These are phyloP conservation scores for Bolboschoenoplectus hybrid DNA, from an alignment of 202 grass and related monocot genomes.

Conservation along the genomic window DNA sequence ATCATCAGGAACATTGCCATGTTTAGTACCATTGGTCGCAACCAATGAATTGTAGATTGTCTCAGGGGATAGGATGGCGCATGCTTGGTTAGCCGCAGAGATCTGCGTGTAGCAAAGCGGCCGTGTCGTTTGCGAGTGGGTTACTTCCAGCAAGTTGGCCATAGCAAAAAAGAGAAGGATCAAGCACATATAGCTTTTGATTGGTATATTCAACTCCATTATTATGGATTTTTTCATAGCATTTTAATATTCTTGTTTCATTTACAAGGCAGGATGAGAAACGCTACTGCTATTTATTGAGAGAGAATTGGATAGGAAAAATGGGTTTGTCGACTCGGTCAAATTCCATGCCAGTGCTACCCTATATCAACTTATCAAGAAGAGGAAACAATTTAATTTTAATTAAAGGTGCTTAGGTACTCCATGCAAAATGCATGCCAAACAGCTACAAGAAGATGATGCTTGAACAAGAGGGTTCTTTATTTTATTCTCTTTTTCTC, in stretches of 20 bases:
- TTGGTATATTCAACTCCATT: conserved; percentile 26
- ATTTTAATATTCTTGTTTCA: background rate
- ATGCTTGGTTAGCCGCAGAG: conserved; percentile 73
- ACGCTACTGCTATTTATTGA: conserved; percentile 31
- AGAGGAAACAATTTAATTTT: background rate
- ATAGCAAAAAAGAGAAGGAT: conserved; percentile 11
- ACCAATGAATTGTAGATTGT: background rate
- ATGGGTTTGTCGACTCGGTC: background rate
- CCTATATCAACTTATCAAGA: conserved; percentile 34
- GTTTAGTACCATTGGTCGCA: background rate
- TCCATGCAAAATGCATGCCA: conserved; percentile 29
- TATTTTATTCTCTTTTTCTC: background rate
- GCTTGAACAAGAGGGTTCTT: background rate
- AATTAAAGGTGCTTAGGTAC: conserved; percentile 30
- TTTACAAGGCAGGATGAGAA: background rate
- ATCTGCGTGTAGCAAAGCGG: conserved; percentile 75
- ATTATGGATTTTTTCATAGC: background rate
- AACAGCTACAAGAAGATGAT: no score
- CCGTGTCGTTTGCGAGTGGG: conserved; percentile 32
- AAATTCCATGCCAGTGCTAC: conserved; percentile 24
- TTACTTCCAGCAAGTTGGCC: background rate
- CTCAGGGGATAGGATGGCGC: conserved; percentile 50
- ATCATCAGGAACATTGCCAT: conserved; percentile 30
- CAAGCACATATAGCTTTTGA: background rate
- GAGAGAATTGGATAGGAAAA: background rate